Conservation (phyloP, 2,329 filamentous ascomycete species). For the Teratosphaeria pseudoeucalypti region DNA sequence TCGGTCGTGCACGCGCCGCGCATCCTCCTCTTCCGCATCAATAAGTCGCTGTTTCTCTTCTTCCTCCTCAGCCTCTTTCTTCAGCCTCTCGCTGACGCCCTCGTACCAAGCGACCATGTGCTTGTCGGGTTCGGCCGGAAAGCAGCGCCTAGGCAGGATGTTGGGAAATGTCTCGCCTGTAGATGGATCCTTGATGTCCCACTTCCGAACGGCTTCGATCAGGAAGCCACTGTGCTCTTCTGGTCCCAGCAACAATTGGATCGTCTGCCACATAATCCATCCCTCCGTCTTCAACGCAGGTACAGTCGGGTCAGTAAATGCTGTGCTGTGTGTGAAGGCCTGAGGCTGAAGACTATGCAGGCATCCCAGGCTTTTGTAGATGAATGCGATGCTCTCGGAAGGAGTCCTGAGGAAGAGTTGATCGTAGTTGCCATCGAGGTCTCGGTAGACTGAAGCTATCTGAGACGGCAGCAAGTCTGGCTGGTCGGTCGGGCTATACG, state of each 20-base stretch:
- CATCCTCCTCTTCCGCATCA: conserved; percentile 17
- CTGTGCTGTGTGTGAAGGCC: conserved; percentile 33
- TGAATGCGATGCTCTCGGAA: conserved; percentile 69
- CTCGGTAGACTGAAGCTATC: conserved; percentile 40
- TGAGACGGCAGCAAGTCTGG: conserved; percentile 39
- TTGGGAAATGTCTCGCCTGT: conserved; percentile 50
- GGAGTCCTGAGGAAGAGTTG: conserved; percentile 68
- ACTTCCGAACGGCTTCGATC: conserved; percentile 67
- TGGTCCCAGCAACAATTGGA: conserved; percentile 78
- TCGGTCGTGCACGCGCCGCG: conserved; percentile 12
- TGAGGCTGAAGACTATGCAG: conserved; percentile 72
- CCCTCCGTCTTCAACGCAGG: conserved; percentile 75
- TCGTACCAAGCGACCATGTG: conserved; percentile 85
- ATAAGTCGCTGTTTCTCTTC: conserved; percentile 14
- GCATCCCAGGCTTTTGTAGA: conserved; percentile 85
- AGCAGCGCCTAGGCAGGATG: conserved; percentile 54
- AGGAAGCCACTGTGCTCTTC: conserved; percentile 79
- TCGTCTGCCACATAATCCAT: conserved; percentile 87
- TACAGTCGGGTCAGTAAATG: conserved; percentile 63
- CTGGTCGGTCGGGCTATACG: conserved; percentile 33
- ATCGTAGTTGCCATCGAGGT: conserved; percentile 38
- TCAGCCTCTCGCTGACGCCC: conserved; percentile 59
- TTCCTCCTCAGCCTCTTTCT: conserved; percentile 48
- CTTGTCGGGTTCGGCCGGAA: conserved; percentile 62
- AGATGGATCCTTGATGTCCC: conserved; percentile 63